Conservation (phyloP, 108 stramenopile genomes). For the Nannochloropsis gaditana region DNA sequence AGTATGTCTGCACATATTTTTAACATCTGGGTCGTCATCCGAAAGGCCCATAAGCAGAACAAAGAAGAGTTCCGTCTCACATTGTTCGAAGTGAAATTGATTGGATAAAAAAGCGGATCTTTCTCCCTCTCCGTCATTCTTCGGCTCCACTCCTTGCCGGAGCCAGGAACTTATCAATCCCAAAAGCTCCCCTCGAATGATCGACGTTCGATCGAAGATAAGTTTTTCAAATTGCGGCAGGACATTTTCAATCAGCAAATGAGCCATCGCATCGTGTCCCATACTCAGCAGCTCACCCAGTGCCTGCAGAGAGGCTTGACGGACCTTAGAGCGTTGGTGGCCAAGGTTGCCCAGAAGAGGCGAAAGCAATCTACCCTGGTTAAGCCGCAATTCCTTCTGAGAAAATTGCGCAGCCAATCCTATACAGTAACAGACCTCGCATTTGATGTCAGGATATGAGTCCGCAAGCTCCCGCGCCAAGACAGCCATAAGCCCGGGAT, state of each 20-base stretch:
- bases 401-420: conserved; percentile 2
- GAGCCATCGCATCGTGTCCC: background rate
- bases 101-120: background rate
- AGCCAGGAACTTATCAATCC: background rate
- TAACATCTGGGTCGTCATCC: background rate
- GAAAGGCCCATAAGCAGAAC: background rate
- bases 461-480: background rate
- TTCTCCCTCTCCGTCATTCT: background rate
- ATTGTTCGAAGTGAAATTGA: background rate
- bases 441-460: background rate
- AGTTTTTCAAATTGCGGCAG: background rate
- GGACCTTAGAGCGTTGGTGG: background rate
- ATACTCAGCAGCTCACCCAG: background rate
- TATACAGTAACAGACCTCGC: background rate
- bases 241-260: background rate
- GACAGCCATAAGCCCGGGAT: background rate
- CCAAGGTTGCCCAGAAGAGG: background rate
- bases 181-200: background rate
- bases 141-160: background rate
- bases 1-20: too few species aligned
- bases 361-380: background rate
- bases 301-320: background rate
- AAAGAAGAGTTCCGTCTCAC: background rate
- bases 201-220: background rate
- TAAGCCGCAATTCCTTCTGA: background rate